Evolutionary conservation across 768 basidiomycete genomes (phyloP).

Genomic region (Cyclocybe cylindracea): DNA sequence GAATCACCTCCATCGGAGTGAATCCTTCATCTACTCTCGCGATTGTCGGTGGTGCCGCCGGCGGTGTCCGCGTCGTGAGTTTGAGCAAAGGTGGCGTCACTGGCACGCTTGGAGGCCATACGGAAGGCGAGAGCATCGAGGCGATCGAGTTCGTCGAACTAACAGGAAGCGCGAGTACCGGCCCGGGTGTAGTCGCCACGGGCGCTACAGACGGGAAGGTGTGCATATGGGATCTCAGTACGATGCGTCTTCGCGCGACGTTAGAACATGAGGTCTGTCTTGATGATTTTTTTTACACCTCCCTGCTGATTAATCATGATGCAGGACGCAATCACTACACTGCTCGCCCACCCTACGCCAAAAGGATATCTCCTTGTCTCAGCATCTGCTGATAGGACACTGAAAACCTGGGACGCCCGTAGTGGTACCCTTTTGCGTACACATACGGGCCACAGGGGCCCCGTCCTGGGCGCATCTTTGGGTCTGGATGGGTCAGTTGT

Average conservation of each 20-base stretch:
- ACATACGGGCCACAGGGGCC: conserved; percentile 81
- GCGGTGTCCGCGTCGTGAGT: conserved; percentile 85
- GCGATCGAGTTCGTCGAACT: conserved; percentile 83
- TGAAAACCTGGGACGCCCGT: conserved; percentile 93
- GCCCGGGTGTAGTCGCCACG: conserved; percentile 71
- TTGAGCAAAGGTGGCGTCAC: conserved; percentile 86
- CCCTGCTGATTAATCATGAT: conserved; percentile 4
- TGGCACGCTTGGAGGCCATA: conserved; percentile 77
- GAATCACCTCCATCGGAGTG: conserved; percentile 84
- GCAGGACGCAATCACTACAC: conserved; percentile 85
- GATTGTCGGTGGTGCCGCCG: conserved; percentile 84
- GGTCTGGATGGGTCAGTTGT: conserved; percentile 71
- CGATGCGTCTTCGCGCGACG: conserved; percentile 81
- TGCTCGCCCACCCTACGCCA: conserved; percentile 74
- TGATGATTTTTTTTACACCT: neutral
- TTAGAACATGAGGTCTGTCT: conserved; percentile 75
- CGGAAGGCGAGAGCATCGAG: conserved; percentile 87
- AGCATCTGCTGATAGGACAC: conserved; percentile 81
- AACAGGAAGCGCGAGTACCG: conserved; percentile 45
- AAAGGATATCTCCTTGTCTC: conserved; percentile 80
- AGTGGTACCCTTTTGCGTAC: conserved; percentile 76
- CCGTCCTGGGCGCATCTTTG: conserved; percentile 75
- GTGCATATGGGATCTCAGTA: conserved; percentile 92
- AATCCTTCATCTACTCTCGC: conserved; percentile 89
- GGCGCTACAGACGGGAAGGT: conserved; percentile 94